Base-by-base conservation (phyloP, 2,329 filamentous ascomycete species). In the Aspergillus fructus region DNA sequence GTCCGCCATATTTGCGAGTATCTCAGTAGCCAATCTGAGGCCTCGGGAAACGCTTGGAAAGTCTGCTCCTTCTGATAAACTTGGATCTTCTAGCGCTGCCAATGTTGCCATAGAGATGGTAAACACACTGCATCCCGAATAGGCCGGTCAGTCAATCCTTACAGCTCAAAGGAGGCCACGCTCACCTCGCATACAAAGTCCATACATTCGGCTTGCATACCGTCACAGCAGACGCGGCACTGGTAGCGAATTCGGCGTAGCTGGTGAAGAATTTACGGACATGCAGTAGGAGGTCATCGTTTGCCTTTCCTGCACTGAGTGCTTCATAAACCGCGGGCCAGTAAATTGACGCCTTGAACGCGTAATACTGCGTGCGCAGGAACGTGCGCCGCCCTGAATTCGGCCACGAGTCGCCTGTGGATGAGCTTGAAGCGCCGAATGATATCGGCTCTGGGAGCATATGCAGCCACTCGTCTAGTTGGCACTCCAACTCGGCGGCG, bases 391-490 rank as follows among this genome's bases (percentile, higher is more conserved):
- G 54, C 5, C 48, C 9, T 8, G 49, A 52, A 5, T 4, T 17
- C 1, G 24, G n/a, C 9, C 33, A 3, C n/a, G 11, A 9, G 11
- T 33, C 9, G 4, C 8, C 19, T 2, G 2, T 11, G 5, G 12
- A 15, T 11, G 7, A 3, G 9, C 6, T 21, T 9, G 17, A 9
- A 0, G 17, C 7, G 7, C 11, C 3, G n/a, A 52, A 52, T 12
- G 13, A 6, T n/a, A 42, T 15, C 3, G 5, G 12, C n/a, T 48
- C 48, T 8, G 54, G 54, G 3, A 56, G 41, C 11, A 46, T 23
- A 4, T 47, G n/a, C 4, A 19, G 19, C 54, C 54, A 56, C 33
- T 56, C 48, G 30, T 56, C 48, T 17, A 56, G 21, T 46, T 56
- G 54, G 1, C 48, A n/a, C 30, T 52, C 54, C 0, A 56, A 48